These are phyloP conservation scores for Termitomyces sp. DNA, from an alignment of 768 basidiomycete genomes.

Conservation along the genomic window DNA sequence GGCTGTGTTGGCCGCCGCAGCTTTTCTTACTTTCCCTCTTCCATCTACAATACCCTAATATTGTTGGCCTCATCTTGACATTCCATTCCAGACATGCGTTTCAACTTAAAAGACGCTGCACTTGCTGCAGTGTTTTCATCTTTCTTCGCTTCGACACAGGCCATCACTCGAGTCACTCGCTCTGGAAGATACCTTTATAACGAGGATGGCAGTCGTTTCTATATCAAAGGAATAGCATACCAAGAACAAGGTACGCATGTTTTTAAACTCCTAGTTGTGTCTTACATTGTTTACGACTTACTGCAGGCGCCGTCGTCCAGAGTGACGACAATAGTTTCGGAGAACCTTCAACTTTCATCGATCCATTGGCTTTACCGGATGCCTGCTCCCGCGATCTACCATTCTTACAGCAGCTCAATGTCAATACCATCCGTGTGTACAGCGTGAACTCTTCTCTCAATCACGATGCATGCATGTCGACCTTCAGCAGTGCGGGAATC, in stretches of 20 bases:
- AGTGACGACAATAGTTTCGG: constrained; percentile 56
- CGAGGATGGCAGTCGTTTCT: constrained; percentile 72
- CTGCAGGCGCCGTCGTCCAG: constrained; percentile 34
- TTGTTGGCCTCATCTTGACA: neutral
- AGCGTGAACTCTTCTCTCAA: constrained; percentile 78
- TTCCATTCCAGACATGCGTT: constrained; percentile 18
- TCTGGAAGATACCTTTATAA: constrained; percentile 79
- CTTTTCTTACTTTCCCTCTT: neutral
- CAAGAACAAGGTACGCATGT: constrained; percentile 63
- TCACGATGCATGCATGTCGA: constrained; percentile 83
- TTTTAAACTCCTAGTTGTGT: neutral
- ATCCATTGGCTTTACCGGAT: constrained; percentile 64
- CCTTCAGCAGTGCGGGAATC: constrained; percentile 74
- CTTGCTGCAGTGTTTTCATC: constrained; percentile 34
- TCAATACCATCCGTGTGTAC: constrained; percentile 85
- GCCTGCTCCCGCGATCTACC: constrained; percentile 79
- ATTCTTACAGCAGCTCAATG: constrained; percentile 65
- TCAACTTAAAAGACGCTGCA: constrained; percentile 23
- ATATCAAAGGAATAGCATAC: constrained; percentile 85
- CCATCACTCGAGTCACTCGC: constrained; percentile 65
- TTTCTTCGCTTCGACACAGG: constrained; percentile 48
- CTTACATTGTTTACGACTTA: neutral
- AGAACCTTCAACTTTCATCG: constrained; percentile 72
- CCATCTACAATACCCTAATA: constrained; percentile 3
- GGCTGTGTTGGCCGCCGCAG: neutral